Conservation (phyloP, 1,284 basidiomycete genomes). For the Grifola frondosa region DNA sequence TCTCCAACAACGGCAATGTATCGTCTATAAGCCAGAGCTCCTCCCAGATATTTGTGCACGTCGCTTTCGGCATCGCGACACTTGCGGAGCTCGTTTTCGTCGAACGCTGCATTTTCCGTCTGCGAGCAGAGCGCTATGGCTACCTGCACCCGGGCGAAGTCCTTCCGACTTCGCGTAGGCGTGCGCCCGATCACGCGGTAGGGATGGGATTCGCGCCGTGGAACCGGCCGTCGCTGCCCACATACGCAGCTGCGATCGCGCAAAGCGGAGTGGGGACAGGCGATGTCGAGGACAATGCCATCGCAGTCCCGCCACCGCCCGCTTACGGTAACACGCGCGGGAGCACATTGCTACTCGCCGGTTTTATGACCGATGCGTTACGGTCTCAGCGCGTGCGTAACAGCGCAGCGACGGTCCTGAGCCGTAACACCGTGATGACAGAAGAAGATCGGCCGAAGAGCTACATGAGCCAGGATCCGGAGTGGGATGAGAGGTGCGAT, state of each 20-base stretch:
- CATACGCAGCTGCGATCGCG: constrained; percentile 67
- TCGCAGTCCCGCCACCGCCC: constrained; percentile 66
- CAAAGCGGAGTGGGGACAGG: constrained; percentile 69
- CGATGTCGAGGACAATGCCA: constrained; percentile 68
- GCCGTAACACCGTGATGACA: constrained; percentile 21
- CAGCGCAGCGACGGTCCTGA: constrained; percentile 13
- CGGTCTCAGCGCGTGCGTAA: constrained; percentile 36
- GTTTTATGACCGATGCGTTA: constrained; percentile 49
- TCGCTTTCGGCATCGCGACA: constrained; percentile 50
- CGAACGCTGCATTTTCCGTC: constrained; percentile 59
- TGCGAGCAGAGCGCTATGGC: constrained; percentile 64
- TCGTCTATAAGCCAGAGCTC: constrained; percentile 17
- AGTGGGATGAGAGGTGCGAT: constrained; percentile 56
- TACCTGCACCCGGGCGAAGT: constrained; percentile 57
- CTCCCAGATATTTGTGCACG: constrained; percentile 54
- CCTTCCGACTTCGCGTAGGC: constrained; percentile 40
- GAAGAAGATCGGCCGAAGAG: constrained; percentile 42
- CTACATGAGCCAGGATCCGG: constrained; percentile 53
- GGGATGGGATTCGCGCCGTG: constrained; percentile 60
- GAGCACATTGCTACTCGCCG: constrained; percentile 59
- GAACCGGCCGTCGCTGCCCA: constrained; percentile 68
- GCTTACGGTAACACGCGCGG: constrained; percentile 72
- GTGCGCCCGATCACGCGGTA: constrained; percentile 11
- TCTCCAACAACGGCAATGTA: constrained; percentile 4
- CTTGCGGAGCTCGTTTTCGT: constrained; percentile 58